A percentile compares a stretch with the other conserved stretches of the same genome.
Evolutionary conservation across 1,139 yeast genomes (phyloP).

Genomic region (Lodderomyces oxycetoniae): DNA sequence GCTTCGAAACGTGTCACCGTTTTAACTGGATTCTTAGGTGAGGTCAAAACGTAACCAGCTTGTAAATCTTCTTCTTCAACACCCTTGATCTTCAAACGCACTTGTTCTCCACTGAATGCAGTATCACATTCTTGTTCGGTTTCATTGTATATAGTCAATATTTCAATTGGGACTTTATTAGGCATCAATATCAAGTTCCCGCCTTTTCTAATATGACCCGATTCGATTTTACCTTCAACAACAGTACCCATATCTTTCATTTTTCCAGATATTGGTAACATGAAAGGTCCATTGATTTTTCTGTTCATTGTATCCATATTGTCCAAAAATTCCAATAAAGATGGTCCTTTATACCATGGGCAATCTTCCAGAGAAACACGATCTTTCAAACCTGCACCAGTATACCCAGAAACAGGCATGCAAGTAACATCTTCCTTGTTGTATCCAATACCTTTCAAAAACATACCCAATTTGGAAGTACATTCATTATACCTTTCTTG

Average conservation of each 20-base stretch:
- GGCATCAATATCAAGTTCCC: conserved; percentile 84
- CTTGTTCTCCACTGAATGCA: conserved; percentile 96
- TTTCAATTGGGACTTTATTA: conserved; percentile 76
- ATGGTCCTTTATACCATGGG: conserved; percentile 94
- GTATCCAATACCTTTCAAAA: conserved; percentile 89
- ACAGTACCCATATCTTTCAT: conserved; percentile 96
- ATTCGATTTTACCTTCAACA: conserved; percentile 96
- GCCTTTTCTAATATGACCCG: conserved; percentile 86
- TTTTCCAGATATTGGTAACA: conserved; percentile 93
- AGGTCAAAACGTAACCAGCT: conserved; percentile 86
- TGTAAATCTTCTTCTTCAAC: conserved; percentile 95
- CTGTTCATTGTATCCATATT: conserved; percentile 76
- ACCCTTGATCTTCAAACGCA: conserved; percentile 86
- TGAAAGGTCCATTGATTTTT: conserved; percentile 88
- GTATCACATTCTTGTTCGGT: conserved; percentile 90
- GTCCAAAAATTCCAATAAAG: conserved; percentile 87
- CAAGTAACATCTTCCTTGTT: conserved; percentile 74
- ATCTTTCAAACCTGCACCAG: conserved; percentile 95
- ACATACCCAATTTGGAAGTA: conserved; percentile 69
- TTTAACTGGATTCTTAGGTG: conserved; percentile 82
- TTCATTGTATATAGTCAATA: conserved; percentile 82
- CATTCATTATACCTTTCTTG: conserved; percentile 96
- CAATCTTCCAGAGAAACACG: conserved; percentile 66
- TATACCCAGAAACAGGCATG: conserved; percentile 98
- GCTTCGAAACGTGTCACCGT: conserved; percentile 91